These are phyloP conservation scores for Poteriospumella lacustris DNA, from an alignment of 108 stramenopile species.

Conservation along the genomic window DNA sequence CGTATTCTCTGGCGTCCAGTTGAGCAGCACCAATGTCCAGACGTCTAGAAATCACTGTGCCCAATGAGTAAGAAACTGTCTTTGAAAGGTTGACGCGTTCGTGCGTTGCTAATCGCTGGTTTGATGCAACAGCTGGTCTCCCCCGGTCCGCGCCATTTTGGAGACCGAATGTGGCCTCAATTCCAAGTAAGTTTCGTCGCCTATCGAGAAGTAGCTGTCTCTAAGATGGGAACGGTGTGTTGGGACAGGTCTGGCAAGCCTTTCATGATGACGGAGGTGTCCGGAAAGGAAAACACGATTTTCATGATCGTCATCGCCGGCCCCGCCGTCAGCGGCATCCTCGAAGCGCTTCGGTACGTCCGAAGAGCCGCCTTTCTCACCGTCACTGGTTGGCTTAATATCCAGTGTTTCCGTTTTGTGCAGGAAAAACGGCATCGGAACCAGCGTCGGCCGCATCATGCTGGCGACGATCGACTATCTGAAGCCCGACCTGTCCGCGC, in stretches of 20 bases:
- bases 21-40: too few relatives aligned
- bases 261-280: background rate
- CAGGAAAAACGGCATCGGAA: constrained; percentile 16
- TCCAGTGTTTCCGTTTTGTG: background rate
- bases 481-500: background rate
- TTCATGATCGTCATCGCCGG: background rate
- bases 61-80: background rate
- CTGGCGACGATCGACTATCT: background rate
- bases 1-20: too few relatives aligned
- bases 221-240: background rate
- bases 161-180: background rate
- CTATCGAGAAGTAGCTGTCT: background rate
- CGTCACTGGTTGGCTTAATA: too few relatives aligned
- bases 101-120: background rate
- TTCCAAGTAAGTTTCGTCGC: background rate
- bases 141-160: background rate
- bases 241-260: background rate
- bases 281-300: background rate
- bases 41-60: constrained; percentile 5
- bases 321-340: background rate
- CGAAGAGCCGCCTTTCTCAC: too few relatives aligned
- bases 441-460: constrained; percentile 1
- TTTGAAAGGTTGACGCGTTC: background rate
- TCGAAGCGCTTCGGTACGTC: background rate
- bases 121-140: background rate